Conservation (phyloP, 129 eudicot species). For the Saussurea involucrata region DNA sequence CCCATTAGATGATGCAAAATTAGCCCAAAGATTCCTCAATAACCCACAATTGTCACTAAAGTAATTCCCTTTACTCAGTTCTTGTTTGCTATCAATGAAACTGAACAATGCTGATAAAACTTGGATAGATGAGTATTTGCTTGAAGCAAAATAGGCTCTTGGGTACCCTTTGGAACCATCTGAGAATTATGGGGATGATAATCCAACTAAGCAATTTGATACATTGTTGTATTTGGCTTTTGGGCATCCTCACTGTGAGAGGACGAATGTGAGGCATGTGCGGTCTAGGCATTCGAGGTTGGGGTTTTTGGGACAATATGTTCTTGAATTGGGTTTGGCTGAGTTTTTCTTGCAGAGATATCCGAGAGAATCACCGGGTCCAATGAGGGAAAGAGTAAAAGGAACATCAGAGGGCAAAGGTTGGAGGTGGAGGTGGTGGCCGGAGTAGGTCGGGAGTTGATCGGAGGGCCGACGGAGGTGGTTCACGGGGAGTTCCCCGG, state of each 20-base stretch:
- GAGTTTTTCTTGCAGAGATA: slow-evolving; percentile 98
- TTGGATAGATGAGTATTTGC: too few relatives aligned
- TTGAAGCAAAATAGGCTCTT: too few relatives aligned
- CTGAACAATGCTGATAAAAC: too few relatives aligned
- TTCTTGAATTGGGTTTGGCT: slow-evolving; percentile 78
- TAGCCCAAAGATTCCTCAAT: slow-evolving; percentile 85
- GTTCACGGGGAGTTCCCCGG: too few relatives aligned
- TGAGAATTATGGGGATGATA: too few relatives aligned
- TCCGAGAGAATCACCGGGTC: slow-evolving; percentile 97
- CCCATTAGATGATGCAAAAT: slow-evolving; percentile 76
- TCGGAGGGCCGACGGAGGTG: too few relatives aligned
- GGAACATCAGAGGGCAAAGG: too few relatives aligned
- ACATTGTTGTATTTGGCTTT: slow-evolving; percentile 87
- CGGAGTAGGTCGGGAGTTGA: too few relatives aligned
- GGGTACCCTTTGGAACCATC: too few relatives aligned
- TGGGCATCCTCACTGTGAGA: slow-evolving; percentile 91
- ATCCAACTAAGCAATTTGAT: slow-evolving; percentile 95
- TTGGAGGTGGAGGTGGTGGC: too few relatives aligned
- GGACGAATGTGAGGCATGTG: slow-evolving; percentile 81
- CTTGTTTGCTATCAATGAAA: slow-evolving; percentile 71
- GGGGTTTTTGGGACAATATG: slow-evolving; percentile 81
- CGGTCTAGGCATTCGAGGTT: slow-evolving; percentile 86
- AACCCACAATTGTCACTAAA: slow-evolving; percentile 89
- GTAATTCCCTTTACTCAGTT: slow-evolving; percentile 81
- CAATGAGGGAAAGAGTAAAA: slow-evolving; percentile 98